Base-by-base conservation (phyloP, 2,329 filamentous ascomycete species). In the Venturia pyrina region DNA sequence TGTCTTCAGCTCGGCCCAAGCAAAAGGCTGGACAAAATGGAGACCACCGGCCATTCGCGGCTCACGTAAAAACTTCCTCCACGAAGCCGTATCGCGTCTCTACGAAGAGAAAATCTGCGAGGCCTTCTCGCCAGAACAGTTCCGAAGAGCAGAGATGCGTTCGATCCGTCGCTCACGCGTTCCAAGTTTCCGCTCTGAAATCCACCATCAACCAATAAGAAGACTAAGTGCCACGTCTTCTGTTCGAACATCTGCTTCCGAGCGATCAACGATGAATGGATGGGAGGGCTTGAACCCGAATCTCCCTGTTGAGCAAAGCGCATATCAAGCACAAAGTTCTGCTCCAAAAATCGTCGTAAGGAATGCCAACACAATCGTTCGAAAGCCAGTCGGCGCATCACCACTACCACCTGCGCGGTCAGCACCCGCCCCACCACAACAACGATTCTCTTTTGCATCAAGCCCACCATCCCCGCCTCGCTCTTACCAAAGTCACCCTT, bases 11-110 rank as follows among this genome's bases (percentile, higher is more conserved):
- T 73, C 81, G 34, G 86, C 85, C 2, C 75, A 79, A 40, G 72
- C 79, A 34, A 79, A 82, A 17, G 83, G 84, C n/a, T 82, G 85
- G 75, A 82, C 81, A 1, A 77, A 78, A 62, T 88, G 85, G 85
- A 78, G 78, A 13, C 76, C 78, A 8, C 81, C 82, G 0, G 68
- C 71, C 17, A 72, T 72, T 46, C 79, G 77, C 60, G 75, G 77
- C 56, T 83, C 79, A 64, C 82, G 84, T 21, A 77, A 78, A 15
- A 81, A 78, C 3, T 88, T 88, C 73, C 77, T 88, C 66, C 84
- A 84, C 66, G 83, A 87, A 71, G 84, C 85, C 1, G 79, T 87
- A 41, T 80, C 83, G 0, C 82, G 83, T 28, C 79, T 85, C 24
- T 88, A 87, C 72, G 82, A 85, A 71, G 81, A 82, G 68, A 78